phyloP scores from a whole-genome alignment of 83 land plant species.

The Isoetes engelmannii region DNA sequence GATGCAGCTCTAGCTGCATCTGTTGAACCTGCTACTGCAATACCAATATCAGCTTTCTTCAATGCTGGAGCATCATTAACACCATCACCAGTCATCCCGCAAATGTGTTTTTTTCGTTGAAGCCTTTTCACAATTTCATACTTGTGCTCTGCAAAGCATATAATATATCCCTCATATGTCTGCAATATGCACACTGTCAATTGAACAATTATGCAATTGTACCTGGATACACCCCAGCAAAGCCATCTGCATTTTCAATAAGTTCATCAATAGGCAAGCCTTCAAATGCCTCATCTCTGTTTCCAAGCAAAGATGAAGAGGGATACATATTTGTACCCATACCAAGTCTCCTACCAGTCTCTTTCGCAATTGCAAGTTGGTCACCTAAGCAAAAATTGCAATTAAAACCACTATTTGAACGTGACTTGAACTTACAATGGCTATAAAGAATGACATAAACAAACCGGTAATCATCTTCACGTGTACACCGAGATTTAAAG shows the following conservation, averaged over 20 bases:
- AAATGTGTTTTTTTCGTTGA: slow-evolving; percentile 1
- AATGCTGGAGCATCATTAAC: slow-evolving; percentile 14
- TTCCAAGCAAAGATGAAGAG: slow-evolving; percentile 13
- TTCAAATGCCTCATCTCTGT: background rate
- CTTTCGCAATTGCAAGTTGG: slow-evolving; percentile 8
- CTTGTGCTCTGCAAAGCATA: slow-evolving; percentile 3
- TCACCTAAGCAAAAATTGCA: slow-evolving; percentile 1
- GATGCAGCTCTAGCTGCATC: slow-evolving; percentile 7
- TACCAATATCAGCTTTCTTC: slow-evolving; percentile 16
- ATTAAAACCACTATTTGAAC: background rate
- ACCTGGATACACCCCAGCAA: background rate
- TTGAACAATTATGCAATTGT: background rate
- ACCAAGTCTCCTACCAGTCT: slow-evolving; percentile 1
- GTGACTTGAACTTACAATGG: background rate
- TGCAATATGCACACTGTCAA: background rate
- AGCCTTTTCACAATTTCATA: slow-evolving; percentile 11
- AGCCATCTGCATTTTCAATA: slow-evolving; percentile 18
- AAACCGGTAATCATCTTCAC: slow-evolving; percentile 14
- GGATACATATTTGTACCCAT: slow-evolving; percentile 24
- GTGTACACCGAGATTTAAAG: slow-evolving; percentile 38
- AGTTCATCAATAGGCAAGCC: slow-evolving; percentile 3
- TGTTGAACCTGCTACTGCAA: slow-evolving; percentile 5
- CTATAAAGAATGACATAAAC: too few relatives aligned
- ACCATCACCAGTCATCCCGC: slow-evolving; percentile 10
- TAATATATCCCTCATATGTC: background rate